These are phyloP conservation scores for Salvia splendens DNA, from an alignment of 257 asterid genomes.

Conservation along the genomic window DNA sequence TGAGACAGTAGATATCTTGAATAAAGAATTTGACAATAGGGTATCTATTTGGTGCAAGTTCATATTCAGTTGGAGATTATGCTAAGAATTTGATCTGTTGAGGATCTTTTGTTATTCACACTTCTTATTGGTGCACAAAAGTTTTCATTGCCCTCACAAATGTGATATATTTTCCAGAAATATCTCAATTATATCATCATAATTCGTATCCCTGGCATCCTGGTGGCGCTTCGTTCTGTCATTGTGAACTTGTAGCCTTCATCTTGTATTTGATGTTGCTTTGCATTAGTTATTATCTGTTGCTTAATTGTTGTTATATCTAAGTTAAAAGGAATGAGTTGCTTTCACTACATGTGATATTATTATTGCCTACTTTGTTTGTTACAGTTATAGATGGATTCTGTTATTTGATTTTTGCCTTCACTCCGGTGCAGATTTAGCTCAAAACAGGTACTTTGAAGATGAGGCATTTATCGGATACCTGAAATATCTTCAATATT, in stretches of 20 bases:
- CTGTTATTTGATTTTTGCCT: constrained; percentile 30
- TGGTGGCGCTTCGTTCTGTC: neutral
- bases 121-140: neutral
- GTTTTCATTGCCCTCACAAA: neutral
- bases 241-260: neutral
- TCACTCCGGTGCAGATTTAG: constrained; percentile 65
- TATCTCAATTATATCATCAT: neutral
- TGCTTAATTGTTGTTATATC: neutral
- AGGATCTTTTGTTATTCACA: neutral
- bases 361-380: neutral
- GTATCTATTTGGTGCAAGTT: neutral
- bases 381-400: neutral
- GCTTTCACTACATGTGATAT: neutral
- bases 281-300: neutral
- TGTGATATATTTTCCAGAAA: neutral
- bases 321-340: neutral
- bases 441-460: constrained; percentile 91
- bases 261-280: neutral
- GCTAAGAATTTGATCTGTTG: neutral
- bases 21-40: neutral
- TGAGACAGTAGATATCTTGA: neutral
- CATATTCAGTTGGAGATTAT: neutral
- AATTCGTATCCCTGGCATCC: neutral
- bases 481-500: constrained; percentile 86
- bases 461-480: constrained; percentile 93